Percentiles rank a stretch among this genome's conserved stretches.
Conservation (phyloP, 2,329 filamentous ascomycete genomes). For the Blastomyces gilchristii region DNA sequence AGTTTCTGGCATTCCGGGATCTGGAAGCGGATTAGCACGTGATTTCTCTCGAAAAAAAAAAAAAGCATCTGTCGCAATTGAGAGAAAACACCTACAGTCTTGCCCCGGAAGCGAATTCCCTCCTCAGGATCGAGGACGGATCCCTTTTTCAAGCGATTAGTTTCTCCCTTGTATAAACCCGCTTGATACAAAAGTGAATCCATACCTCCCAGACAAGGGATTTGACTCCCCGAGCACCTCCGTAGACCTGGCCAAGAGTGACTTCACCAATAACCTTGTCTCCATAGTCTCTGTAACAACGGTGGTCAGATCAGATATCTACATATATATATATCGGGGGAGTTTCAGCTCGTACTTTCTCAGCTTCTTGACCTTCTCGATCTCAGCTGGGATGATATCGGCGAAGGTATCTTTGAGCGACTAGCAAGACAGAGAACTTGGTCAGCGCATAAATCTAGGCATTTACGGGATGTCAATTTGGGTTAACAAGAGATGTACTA, state of each 20-base stretch:
- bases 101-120: constrained; percentile 98
- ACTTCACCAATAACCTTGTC: constrained; percentile 94
- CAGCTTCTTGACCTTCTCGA: constrained; percentile 98
- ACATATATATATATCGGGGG: background rate
- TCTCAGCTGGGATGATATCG: constrained; percentile 87
- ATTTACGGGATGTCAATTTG: constrained; percentile 7
- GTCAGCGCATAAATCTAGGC: constrained; percentile 14
- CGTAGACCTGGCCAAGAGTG: constrained; percentile 98
- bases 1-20: constrained; percentile 98
- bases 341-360: constrained; percentile 57
- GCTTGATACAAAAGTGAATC: background rate
- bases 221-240: constrained; percentile 98
- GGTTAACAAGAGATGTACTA: constrained; percentile 25
- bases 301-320: background rate
- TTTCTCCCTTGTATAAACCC: background rate
- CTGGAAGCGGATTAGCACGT: constrained; percentile 29
- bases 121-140: constrained; percentile 97
- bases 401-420: constrained; percentile 97
- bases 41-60: background rate
- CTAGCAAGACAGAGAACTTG: constrained; percentile 39
- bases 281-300: constrained; percentile 66
- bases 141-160: constrained; percentile 39
- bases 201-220: constrained; percentile 86
- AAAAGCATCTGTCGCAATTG: background rate
- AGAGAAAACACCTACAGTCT: constrained; percentile 54